Base-by-base conservation (phyloP, 1,139 yeast genomes). In the Debaryomyces fabryi region DNA sequence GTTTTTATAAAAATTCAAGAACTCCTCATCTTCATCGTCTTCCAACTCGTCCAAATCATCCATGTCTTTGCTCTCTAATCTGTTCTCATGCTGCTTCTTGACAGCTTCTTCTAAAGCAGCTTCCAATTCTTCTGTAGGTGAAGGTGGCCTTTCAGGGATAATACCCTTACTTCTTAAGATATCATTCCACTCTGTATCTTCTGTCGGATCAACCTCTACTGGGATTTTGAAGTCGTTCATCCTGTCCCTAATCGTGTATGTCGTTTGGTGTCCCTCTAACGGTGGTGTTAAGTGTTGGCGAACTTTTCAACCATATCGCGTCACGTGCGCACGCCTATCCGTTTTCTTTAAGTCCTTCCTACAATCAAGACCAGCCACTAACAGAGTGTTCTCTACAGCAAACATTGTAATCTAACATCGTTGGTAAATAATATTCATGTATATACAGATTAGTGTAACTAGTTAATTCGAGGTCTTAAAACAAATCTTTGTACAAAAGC, bases 111-210 rank as follows among this genome's bases (percentile, higher is more conserved):
- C 93, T 40, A 92, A 68, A 1, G 96, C 96, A 56, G 86, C 92
- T 62, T 93, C 98, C 44, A 93, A 67, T 65, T 90, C 88, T 39
- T 81, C 89, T 0, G 96, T 81, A 12, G 97, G 96, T 24, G 96
- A 89, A 20, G 95, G 93, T 29, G 96, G 91, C 58, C 86, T 84
- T 63, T 89, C 92, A 0, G 99, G 99, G 46, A 93, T 90, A 52
- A 93, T 83, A 10, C 98, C 98, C 55, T 92, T 90, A 6, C 82
- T 80, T 54, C 99, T 76, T 42, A 93, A 76, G 55, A 93, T 91
- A 68, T 93, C 99, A 64, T 93, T 93, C 99, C 99, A 93, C 67
- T 93, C 99, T 1, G 99, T 93, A 64, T 93, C 99, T 68, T 93
- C 99, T 53, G 81, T 83, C 33, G 97, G 97, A 68, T 93, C 92